These are phyloP conservation scores for Anisodus tanguticus DNA, from an alignment of 257 asterid species.

Conservation along the genomic window DNA sequence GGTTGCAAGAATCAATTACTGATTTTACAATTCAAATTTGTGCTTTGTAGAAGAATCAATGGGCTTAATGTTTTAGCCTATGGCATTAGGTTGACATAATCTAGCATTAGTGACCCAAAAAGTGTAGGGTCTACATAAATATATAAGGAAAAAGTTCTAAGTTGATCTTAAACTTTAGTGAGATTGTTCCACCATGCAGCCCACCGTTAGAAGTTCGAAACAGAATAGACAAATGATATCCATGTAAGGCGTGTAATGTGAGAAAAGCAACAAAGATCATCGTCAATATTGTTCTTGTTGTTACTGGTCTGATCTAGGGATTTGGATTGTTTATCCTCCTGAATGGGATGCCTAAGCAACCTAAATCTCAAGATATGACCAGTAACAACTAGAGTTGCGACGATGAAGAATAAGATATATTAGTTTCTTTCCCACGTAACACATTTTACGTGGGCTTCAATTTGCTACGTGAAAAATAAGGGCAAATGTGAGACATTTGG, in stretches of 20 bases:
- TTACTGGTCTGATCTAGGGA: not conserved
- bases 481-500: not conserved
- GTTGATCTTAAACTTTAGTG: too few species aligned
- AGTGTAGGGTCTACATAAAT: not conserved
- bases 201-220: not conserved
- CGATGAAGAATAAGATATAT: not conserved
- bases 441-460: not conserved
- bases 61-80: not conserved
- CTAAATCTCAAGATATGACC: not conserved
- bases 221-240: not conserved
- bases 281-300: not conserved
- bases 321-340: not conserved
- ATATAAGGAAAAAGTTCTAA: not conserved
- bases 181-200: not conserved
- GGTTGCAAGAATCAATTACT: too few species aligned
- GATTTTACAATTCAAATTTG: too few species aligned
- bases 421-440: not conserved
- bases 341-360: not conserved
- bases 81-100: not conserved
- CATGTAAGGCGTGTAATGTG: not conserved
- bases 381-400: not conserved
- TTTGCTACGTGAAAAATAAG: not conserved
- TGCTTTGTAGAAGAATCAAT: not conserved
- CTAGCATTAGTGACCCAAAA: not conserved
- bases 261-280: not conserved